These are phyloP conservation scores for Dendrobium huoshanense DNA, from an alignment of 106 monocot genomes.

Conservation along the genomic window DNA sequence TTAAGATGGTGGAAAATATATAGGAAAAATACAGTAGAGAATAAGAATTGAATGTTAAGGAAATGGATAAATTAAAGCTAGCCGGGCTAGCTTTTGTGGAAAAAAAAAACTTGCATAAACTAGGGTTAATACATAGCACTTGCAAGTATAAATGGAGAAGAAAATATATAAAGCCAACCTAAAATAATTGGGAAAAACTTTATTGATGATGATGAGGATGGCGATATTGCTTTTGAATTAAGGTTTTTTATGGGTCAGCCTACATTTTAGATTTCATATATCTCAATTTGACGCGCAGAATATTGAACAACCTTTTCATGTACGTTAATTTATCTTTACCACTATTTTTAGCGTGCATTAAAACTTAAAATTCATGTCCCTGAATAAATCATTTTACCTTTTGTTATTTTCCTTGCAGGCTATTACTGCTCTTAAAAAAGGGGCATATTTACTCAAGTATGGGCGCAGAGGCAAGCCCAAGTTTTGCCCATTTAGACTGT, in stretches of 20 bases:
- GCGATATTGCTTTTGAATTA: background rate
- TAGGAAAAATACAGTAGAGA: background rate
- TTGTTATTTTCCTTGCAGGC: conserved; percentile 43
- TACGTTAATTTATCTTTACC: background rate
- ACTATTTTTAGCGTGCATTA: background rate
- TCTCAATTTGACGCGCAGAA: background rate
- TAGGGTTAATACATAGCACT: background rate
- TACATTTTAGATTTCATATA: background rate
- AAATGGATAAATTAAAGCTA: background rate
- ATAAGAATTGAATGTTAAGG: background rate
- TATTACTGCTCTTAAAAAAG: conserved; percentile 89
- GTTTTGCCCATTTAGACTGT: conserved; percentile 86
- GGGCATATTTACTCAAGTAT: conserved; percentile 87
- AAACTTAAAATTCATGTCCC: background rate
- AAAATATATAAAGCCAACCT: background rate
- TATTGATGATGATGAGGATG: background rate
- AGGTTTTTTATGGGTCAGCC: background rate
- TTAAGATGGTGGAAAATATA: background rate
- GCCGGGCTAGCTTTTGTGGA: background rate
- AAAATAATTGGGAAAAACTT: background rate
- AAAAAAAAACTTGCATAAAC: background rate
- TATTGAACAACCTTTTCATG: background rate
- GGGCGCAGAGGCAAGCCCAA: conserved; percentile 94
- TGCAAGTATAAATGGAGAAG: background rate
- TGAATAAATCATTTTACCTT: background rate